Evolutionary conservation across 495 filamentous ascomycete species (phyloP).

Genomic region (Lindgomyces ingoldianus): DNA sequence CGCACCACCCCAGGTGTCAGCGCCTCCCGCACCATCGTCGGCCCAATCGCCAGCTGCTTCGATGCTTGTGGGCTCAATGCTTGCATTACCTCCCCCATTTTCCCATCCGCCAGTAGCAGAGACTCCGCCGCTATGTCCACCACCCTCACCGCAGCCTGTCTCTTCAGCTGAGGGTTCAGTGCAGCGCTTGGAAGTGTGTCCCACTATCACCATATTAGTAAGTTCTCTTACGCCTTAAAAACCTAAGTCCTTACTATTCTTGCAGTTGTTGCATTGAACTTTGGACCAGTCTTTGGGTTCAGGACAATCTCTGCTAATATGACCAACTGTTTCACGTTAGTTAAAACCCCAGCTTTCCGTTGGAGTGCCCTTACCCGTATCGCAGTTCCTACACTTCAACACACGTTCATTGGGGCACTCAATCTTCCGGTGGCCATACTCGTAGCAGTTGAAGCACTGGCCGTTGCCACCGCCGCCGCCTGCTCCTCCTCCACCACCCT

Average conservation of each 20-base stretch:
- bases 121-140: background rate
- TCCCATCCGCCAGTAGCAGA: constrained; percentile 1
- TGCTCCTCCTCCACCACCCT: constrained; percentile 70
- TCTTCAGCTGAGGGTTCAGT: constrained; percentile 11
- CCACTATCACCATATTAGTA: constrained; percentile 18
- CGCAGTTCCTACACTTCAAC: constrained; percentile 70
- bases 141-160: background rate
- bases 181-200: constrained; percentile 32
- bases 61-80: background rate
- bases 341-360: too few relatives aligned
- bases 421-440: constrained; percentile 53
- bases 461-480: constrained; percentile 64
- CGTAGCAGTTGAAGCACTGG: constrained; percentile 49
- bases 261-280: constrained; percentile 39
- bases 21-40: background rate
- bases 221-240: too few relatives aligned
- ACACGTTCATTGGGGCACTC: constrained; percentile 60
- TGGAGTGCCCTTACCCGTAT: too few relatives aligned
- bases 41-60: constrained; percentile 10
- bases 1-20: too few relatives aligned
- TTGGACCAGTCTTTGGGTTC: constrained; percentile 30
- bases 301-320: constrained; percentile 49
- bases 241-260: constrained; percentile 46
- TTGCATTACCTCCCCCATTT: background rate
- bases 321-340: constrained; percentile 65